Evolutionary conservation across 208 protist species (phyloP).

Genomic region (Acanthamoeba culbertsoni): DNA sequence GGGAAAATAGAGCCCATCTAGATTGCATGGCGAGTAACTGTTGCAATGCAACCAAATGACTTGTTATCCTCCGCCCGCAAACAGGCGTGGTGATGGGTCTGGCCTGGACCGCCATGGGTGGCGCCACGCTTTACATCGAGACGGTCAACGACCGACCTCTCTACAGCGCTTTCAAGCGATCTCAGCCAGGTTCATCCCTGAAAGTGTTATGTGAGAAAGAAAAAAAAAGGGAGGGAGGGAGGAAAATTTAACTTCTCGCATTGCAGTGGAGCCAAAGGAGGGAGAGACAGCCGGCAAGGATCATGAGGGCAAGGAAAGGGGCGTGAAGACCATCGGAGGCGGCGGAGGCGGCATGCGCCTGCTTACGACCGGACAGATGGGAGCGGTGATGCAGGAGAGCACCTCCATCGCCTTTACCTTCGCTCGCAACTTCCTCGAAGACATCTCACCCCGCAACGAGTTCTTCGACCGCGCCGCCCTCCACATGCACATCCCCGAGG

Average conservation of each 20-base stretch:
- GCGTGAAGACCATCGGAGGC: not conserved
- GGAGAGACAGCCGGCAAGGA: not conserved
- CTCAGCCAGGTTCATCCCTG: not conserved
- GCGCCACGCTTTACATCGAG: slow-evolving; percentile 80
- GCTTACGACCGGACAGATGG: slow-evolving; percentile 79
- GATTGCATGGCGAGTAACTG: not conserved
- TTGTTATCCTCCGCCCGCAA: not conserved
- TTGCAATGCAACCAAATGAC: not conserved
- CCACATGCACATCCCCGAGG: slow-evolving; percentile 26
- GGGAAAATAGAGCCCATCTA: too few species aligned
- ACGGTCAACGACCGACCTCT: slow-evolving; percentile 35
- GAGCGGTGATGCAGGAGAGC: slow-evolving; percentile 89
- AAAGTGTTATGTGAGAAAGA: too few species aligned
- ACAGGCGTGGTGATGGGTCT: slow-evolving; percentile 88
- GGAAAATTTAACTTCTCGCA: not conserved
- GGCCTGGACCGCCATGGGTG: slow-evolving; percentile 85
- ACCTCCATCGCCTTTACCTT: slow-evolving; percentile 83
- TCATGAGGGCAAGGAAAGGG: not conserved
- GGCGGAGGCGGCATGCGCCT: not conserved
- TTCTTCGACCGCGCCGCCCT: slow-evolving; percentile 64
- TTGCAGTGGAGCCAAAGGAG: not conserved
- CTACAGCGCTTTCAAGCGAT: not conserved
- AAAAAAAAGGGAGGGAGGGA: too few species aligned
- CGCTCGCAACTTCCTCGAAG: slow-evolving; percentile 76
- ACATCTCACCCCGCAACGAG: slow-evolving; percentile 72